phyloP scores from a whole-genome alignment of 257 asterid genomes.

The Solanum corneliomulleri region DNA sequence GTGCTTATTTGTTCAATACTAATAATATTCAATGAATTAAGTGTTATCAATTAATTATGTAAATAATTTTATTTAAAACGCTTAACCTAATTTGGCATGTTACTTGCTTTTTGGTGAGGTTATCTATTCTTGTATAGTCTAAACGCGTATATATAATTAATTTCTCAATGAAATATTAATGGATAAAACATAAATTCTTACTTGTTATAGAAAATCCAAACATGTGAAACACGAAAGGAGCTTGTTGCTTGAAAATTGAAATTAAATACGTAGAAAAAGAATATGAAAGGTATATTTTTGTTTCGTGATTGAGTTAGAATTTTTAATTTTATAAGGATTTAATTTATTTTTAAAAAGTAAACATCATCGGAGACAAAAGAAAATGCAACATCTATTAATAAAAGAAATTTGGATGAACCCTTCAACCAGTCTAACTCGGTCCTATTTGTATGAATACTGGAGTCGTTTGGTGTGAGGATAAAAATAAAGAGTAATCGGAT shows the following conservation, averaged over 20 bases:
- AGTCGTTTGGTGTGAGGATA: too few relatives aligned
- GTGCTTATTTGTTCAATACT: neutral
- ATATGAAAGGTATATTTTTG: neutral
- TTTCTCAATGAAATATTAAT: neutral
- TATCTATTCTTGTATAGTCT: neutral
- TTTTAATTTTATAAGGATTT: neutral
- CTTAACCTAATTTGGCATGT: neutral
- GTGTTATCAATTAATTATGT: neutral
- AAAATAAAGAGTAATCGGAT: too few relatives aligned
- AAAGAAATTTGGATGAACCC: neutral
- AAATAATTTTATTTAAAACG: neutral
- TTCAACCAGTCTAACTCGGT: rapidly evolving
- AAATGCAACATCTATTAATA: neutral
- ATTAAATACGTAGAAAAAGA: neutral
- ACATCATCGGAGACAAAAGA: neutral
- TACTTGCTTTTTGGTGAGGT: neutral
- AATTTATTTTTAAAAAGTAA: neutral
- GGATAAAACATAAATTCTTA: neutral
- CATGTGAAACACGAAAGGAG: neutral
- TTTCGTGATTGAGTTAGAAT: neutral
- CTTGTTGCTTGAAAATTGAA: neutral
- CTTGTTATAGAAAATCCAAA: neutral
- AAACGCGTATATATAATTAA: neutral
- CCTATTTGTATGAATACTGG: neutral
- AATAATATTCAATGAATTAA: neutral